Evolutionary conservation across 768 basidiomycete species (phyloP).

Genomic region (Tulasnella sp.): DNA sequence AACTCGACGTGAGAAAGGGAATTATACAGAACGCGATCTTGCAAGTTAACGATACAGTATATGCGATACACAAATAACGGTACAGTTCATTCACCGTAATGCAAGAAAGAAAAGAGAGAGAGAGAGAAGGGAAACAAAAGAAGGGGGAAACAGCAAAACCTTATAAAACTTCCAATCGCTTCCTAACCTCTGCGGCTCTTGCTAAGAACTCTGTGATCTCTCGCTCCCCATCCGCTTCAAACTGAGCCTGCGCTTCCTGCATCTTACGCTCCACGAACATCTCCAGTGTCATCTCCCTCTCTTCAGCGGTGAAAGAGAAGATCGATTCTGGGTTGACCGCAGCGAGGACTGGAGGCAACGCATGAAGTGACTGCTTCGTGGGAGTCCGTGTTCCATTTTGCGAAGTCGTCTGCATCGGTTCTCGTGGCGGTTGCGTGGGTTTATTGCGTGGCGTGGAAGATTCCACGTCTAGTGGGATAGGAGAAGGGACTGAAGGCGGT

Average conservation of each 20-base stretch:
- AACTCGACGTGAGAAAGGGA: too few species aligned
- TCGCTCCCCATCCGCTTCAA: slow-evolving; percentile 4
- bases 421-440: neutral
- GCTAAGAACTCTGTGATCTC: neutral
- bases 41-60: too few species aligned
- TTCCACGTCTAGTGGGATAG: neutral
- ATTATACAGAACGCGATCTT: too few species aligned
- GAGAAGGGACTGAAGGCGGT: neutral
- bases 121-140: too few species aligned
- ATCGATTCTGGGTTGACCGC: neutral
- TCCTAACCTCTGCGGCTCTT: slow-evolving; percentile 1
- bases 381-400: neutral
- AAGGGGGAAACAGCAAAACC: neutral
- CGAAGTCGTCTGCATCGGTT: neutral
- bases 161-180: neutral
- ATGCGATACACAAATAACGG: too few species aligned
- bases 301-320: neutral
- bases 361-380: neutral
- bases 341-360: neutral
- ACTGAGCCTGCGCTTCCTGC: neutral
- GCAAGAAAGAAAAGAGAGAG: too few species aligned
- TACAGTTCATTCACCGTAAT: too few species aligned
- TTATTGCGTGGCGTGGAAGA: neutral
- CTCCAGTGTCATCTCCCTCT: slow-evolving; percentile 4
- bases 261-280: neutral